Base-by-base conservation (phyloP, 495 filamentous ascomycete genomes). In the Niebla homalea region DNA sequence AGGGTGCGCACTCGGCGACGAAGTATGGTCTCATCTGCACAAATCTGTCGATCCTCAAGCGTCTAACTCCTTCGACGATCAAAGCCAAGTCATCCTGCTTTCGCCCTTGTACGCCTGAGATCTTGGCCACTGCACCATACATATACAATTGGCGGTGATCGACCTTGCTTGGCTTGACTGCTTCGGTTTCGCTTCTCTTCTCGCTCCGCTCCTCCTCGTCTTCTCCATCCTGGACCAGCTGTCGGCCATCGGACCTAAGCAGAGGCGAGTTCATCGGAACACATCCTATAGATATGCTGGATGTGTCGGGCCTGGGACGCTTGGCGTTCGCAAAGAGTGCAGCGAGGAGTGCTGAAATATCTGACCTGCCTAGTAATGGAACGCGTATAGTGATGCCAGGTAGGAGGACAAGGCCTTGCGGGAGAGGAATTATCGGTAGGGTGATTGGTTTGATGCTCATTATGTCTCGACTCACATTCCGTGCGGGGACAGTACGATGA, bases 1-100 rank as follows among this genome's bases (percentile, higher is more conserved):
- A 70, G 5, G 21, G 39, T 46, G 68, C 65, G 1, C 93, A 79
- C 54, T 78, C 81, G 12, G 78, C 90, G 64, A 94, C 88, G 53
- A 96, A 85, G 62, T 81, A 97, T 3, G 87, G 85, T 43, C 81
- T 79, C 46, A 93, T 85, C 57, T 84, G 80, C 25, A 78, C 69
- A 41, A 94, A 64, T 57, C 81, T 82, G 43, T 84, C 83, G 10
- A 95, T 67, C 43, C 76, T 75, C 43, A 97, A 81, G 32, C 93
- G 74, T 47, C 79, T 77, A 15, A 87, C 64, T 19, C 93, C 93
- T 58, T 96, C 87, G 10, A 99, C 86, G 2, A 95, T 70, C 45
- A 99, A 61, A 44, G 79, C 80, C 26, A 89, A 77, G 58, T 94
- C 84, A 21, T 83, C 78, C n/a, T 79, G 79, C 49, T 82, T 76